phyloP scores from a whole-genome alignment of 371 early-diverging fungal species.

The Mucor piriformis region DNA sequence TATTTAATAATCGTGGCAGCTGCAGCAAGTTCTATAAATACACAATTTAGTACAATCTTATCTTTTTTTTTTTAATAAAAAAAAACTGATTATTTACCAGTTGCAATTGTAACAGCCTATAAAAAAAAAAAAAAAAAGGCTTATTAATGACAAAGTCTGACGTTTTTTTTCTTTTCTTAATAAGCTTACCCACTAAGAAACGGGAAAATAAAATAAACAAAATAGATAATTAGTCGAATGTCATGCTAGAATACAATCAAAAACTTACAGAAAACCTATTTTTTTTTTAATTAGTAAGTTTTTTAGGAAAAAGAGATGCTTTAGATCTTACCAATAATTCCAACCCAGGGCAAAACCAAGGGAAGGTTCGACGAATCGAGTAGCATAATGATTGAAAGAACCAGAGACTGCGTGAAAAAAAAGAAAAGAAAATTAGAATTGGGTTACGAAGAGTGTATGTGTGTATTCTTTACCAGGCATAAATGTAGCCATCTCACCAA shows the following conservation, averaged over 20 bases:
- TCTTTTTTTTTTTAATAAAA: too few relatives aligned
- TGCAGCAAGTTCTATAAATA: slow-evolving; percentile 73
- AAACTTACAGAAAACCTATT: slow-evolving; percentile 45
- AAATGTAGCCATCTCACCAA: slow-evolving; percentile 87
- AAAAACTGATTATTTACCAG: too few relatives aligned
- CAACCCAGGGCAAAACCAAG: slow-evolving; percentile 78
- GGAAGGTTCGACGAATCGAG: slow-evolving; percentile 82
- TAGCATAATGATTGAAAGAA: slow-evolving; percentile 81
- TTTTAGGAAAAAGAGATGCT: not conserved
- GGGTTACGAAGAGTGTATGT: not conserved
- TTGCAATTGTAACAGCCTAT: slow-evolving; percentile 41
- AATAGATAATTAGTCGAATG: not conserved
- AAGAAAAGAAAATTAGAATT: not conserved
- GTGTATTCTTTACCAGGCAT: slow-evolving; percentile 40
- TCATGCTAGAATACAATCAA: not conserved
- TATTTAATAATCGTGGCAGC: slow-evolving; percentile 76
- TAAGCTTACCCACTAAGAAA: slow-evolving; percentile 38
- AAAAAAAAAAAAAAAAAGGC: not conserved
- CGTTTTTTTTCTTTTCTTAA: not conserved
- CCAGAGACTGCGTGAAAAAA: slow-evolving; percentile 62
- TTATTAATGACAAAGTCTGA: not conserved
- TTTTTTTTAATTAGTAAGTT: slow-evolving; percentile 4
- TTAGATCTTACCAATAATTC: slow-evolving; percentile 52
- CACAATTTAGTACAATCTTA: too few relatives aligned
- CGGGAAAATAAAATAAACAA: not conserved